Evolutionary conservation across 164 flowering plant species (phyloP), one percentile per base, ranked within the genome.

Genomic region (Macadamia integrifolia): DNA sequence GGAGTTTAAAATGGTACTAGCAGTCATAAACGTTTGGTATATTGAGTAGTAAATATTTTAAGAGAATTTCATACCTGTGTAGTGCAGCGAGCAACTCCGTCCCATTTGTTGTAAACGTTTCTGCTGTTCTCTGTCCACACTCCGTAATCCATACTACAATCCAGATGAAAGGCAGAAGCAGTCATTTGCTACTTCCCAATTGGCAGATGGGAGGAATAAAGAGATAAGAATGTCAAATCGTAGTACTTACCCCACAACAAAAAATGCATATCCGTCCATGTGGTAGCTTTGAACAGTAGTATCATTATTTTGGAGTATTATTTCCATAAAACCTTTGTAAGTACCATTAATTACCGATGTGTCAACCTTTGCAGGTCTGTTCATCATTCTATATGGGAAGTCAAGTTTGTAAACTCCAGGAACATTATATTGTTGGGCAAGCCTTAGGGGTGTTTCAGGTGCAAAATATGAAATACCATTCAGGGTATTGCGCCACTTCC

Each of bases 191-290:
- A 29, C 53, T 40, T 43, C 43, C 30, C 17, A 18, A 1, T 40
- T 9, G 11, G 17, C 23, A 44, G 56, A 23, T 57, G 48, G n/a
- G 14, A 46, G 14, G 49, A 53, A 66, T 29, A 61, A 35, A 43
- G 15, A 29, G 18, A 67, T 43, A 28, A 42, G 46, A 55, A 40
- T 40, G 56, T 52, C 15, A 68, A 65, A 68, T 35, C 5, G 4
- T 29, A 56, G 66, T 62, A 67, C 89, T 84, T 84, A 93, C 98
- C 98, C 98, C 6, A 91, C 98, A 73, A 93, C 93, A 72, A 93
- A 93, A 79, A 93, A 91, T 29, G 98, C 92, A 83, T 91, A 88
- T 74, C 98, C 98, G 77, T 93, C 96, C 78, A 93, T 23, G 73
- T 93, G 98, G 75, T 91, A 91, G 79, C 80, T 89, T 78, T 93